These are phyloP conservation scores for Trichoderma semiorbis DNA, from an alignment of 2,329 filamentous ascomycete species.

Conservation along the genomic window DNA sequence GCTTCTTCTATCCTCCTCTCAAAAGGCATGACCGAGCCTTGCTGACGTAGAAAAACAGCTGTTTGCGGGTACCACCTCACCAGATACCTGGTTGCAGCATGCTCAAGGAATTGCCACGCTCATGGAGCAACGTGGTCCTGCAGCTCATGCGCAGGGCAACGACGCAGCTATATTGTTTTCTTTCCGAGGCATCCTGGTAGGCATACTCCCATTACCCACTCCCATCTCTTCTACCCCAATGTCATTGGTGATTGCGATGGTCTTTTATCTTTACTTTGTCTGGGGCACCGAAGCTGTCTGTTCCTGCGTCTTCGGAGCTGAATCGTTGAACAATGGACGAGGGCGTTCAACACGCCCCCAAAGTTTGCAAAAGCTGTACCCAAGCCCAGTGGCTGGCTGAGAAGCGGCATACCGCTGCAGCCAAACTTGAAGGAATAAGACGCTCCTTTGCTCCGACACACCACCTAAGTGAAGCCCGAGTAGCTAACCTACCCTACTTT, in stretches of 20 bases:
- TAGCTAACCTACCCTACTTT: neutral
- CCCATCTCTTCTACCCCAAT: neutral
- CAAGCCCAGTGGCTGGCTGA: neutral
- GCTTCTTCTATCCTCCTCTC: neutral
- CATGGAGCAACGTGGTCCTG: conserved; percentile 38
- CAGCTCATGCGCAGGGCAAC: conserved; percentile 33
- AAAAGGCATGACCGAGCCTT: neutral
- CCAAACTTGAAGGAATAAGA: neutral
- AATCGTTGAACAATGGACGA: neutral
- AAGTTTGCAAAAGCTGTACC: neutral
- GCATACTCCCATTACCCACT: conserved; percentile 18
- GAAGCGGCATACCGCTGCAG: neutral
- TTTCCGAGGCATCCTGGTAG: conserved; percentile 37
- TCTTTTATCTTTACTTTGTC: neutral
- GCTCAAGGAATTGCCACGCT: conserved; percentile 37
- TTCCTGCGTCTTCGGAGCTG: neutral
- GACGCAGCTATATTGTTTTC: conserved; percentile 38
- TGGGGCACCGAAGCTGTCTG: neutral
- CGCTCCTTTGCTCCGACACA: neutral
- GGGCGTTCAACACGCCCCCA: neutral
- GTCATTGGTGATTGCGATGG: neutral
- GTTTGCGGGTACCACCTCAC: conserved; percentile 39
- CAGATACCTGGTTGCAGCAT: conserved; percentile 39
- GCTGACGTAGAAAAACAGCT: conserved; percentile 29
- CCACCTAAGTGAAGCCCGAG: neutral